Evolutionary conservation across 345 rosid species (phyloP), one percentile per base, ranked within the genome.

Genomic region (Excoecaria agallocha): DNA sequence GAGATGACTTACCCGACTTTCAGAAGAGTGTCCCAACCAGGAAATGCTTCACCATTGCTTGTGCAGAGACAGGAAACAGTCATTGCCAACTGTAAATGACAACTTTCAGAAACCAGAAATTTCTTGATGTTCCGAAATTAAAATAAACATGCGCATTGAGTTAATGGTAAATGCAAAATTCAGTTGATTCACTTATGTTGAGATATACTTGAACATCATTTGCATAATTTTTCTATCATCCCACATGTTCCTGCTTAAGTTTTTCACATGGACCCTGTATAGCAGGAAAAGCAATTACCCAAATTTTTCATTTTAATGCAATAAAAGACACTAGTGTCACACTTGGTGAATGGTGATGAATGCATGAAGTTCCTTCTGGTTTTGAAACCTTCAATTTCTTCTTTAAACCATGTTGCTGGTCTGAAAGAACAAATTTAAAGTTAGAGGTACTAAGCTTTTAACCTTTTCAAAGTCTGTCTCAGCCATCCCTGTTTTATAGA

Each of bases 391-490:
- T 5, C 30, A 69, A 22, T 37, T 69, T 69, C 63, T 54, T 35
- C 19, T 55, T 20, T 4, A 54, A 55, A 70, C 1, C 24, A 45
- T n/a, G 24, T 25, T 10, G 43, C 58, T 46, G n/a, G 66, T 70
- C 16, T 39, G 20, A 48, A 58, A 69, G 59, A 66, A 39, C 25
- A 54, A 16, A 6, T 60, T 52, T 39, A 13, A 55, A 73, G 41
- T 37, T 46, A 5, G 58, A 54, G 57, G 30, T 39, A 52, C 61
- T 60, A 6, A 78, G 70, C 48, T 19, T 43, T 57, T 62, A 58
- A 91, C 98, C 94, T 93, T 87, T 63, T 94, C 98, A 73, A 94
- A 92, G 16, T 85, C 87, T 49, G 95, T 92, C 82, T 91, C 98
- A 9, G 89, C 86, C 94, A 92, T 90, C 77, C 98, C 98, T 46